Evolutionary conservation across 768 basidiomycete genomes (phyloP).

Genomic region (Auricularia sp.): DNA sequence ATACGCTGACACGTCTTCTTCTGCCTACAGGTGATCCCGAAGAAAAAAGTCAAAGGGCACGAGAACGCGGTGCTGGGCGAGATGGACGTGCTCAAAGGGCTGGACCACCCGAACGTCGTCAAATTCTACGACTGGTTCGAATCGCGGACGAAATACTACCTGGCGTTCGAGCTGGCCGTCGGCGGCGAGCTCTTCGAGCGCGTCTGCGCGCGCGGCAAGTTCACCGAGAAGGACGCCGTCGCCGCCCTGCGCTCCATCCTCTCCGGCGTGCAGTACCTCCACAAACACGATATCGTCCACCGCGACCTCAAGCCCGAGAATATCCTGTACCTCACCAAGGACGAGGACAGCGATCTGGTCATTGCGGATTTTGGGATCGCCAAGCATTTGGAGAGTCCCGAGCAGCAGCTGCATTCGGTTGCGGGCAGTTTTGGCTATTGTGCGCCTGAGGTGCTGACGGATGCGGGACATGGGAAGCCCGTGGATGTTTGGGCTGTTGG

Average conservation of each 20-base stretch:
- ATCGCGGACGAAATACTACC: conserved; percentile 85
- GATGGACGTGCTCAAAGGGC: conserved; percentile 83
- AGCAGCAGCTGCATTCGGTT: conserved; percentile 59
- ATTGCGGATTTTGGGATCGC: conserved; percentile 99
- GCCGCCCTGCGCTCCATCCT: conserved; percentile 70
- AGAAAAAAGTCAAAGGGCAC: conserved; percentile 92
- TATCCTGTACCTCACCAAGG: conserved; percentile 80
- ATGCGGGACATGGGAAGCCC: conserved; percentile 79
- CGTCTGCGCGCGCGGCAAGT: conserved; percentile 76
- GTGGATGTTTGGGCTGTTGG: conserved; percentile 94
- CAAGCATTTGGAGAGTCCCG: conserved; percentile 66
- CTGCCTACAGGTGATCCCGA: conserved; percentile 67
- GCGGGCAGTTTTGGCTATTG: conserved; percentile 85
- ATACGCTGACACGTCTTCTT: neutral
- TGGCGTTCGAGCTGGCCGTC: conserved; percentile 87
- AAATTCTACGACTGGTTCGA: conserved; percentile 98
- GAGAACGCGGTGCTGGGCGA: conserved; percentile 84
- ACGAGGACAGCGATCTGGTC: conserved; percentile 72
- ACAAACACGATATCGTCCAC: conserved; percentile 89
- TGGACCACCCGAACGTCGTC: conserved; percentile 90
- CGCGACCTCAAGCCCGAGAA: conserved; percentile 99
- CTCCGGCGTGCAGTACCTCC: conserved; percentile 81
- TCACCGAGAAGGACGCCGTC: conserved; percentile 88
- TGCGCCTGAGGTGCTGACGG: conserved; percentile 79
- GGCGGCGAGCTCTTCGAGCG: conserved; percentile 94